Conservation (phyloP, 768 basidiomycete species). For the Tylopilus vinaceipallidus region DNA sequence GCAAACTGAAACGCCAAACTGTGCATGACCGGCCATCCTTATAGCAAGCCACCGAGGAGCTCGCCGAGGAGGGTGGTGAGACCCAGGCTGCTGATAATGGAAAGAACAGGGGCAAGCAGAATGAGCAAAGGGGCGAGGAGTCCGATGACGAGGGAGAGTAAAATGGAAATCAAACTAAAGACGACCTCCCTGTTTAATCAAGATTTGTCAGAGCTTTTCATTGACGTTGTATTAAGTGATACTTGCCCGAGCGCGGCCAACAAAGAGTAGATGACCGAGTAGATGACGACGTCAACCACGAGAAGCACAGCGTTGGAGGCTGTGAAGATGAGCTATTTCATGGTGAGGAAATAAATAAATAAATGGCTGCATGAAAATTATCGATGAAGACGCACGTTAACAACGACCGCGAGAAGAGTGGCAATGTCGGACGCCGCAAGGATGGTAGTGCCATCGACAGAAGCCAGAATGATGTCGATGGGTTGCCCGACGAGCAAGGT, state of each 20-base stretch:
- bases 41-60: conserved; percentile 6
- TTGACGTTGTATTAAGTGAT: background rate
- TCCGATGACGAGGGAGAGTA: conserved; percentile 6
- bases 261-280: background rate
- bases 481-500: conserved; percentile 8
- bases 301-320: conserved; percentile 1
- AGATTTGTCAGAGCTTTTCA: background rate
- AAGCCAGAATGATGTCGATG: background rate
- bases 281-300: conserved; percentile 6
- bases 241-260: conserved; percentile 3
- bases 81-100: conserved; percentile 6
- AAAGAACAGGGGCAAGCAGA: conserved; percentile 8
- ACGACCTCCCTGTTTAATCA: background rate
- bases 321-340: conserved; percentile 11
- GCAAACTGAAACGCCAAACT: no score
- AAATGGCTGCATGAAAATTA: background rate
- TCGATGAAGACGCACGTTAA: conserved; percentile 3
- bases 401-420: background rate
- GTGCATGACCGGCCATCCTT: background rate
- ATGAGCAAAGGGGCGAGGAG: conserved; percentile 1
- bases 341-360: background rate
- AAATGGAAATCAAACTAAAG: conserved; percentile 1
- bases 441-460: conserved; percentile 1
- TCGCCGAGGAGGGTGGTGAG: background rate
- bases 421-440: conserved; percentile 6